A percentile compares a stretch with the other conserved stretches of the same genome.
These are phyloP conservation scores for Suillus luteus DNA, from an alignment of 768 basidiomycete species.

Conservation along the genomic window DNA sequence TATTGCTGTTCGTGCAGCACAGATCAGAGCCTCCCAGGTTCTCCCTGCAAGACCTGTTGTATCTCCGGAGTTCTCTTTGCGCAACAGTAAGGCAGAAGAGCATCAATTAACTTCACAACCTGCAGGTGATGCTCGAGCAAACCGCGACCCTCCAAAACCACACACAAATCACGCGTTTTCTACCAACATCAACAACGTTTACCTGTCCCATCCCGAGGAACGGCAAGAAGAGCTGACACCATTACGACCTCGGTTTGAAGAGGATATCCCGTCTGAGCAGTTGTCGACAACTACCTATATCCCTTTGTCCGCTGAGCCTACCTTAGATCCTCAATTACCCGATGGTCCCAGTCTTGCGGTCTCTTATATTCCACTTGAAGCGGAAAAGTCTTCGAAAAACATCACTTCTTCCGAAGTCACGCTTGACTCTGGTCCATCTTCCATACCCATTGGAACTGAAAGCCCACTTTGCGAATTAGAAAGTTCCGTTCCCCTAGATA, in stretches of 20 bases:
- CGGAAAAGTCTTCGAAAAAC: neutral
- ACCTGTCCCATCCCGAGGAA: neutral
- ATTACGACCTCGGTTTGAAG: neutral
- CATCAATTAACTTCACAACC: neutral
- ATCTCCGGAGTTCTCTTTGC: neutral
- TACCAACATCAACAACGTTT: neutral
- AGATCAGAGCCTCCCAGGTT: slow-evolving; percentile 50
- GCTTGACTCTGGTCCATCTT: neutral
- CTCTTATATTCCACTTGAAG: neutral
- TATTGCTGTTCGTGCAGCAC: slow-evolving; percentile 64
- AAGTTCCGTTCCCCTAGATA: neutral
- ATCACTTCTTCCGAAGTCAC: neutral
- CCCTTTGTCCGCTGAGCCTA: neutral
- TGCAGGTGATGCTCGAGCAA: neutral
- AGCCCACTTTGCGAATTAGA: neutral
- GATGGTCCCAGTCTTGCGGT: neutral
- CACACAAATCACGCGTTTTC: slow-evolving; percentile 6
- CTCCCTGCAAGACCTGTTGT: slow-evolving; percentile 11
- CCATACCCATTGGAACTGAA: neutral
- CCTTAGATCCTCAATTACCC: neutral
- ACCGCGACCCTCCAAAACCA: neutral
- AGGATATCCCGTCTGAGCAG: neutral
- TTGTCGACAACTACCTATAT: neutral
- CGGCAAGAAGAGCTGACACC: neutral
- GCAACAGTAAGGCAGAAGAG: neutral